Percentiles rank a stretch among this genome's conserved stretches.
Conservation (phyloP, 257 asterid genomes). For the Oldenlandia corymbosa region DNA sequence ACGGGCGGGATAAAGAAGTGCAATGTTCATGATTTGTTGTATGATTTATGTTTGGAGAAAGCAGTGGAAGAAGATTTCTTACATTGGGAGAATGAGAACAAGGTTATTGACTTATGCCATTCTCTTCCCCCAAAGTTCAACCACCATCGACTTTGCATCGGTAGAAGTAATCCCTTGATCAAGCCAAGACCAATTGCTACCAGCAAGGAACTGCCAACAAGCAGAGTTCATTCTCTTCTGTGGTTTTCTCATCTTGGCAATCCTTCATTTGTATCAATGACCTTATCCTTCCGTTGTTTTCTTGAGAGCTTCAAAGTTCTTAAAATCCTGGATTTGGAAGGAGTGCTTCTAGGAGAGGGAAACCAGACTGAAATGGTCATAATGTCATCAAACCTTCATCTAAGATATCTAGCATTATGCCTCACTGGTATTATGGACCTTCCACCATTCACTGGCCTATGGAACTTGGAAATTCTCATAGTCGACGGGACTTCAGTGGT, state of each 20-base stretch:
- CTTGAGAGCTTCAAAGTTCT: not conserved
- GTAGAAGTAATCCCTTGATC: not conserved
- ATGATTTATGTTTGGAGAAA: not conserved
- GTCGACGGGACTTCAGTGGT: no score
- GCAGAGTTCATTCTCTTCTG: not conserved
- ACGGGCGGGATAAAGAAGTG: constrained; percentile 1
- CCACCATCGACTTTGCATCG: not conserved
- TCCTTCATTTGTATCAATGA: not conserved
- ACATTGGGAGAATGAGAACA: not conserved
- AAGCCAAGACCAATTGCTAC: not conserved
- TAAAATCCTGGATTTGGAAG: constrained; percentile 4
- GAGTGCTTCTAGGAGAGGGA: not conserved
- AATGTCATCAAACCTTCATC: not conserved
- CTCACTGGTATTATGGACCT: not conserved
- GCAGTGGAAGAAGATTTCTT: not conserved
- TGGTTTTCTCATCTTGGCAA: not conserved
- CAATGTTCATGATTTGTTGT: not conserved
- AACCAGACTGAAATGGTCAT: not conserved
- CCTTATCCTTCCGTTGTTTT: not conserved
- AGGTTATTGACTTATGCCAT: not conserved
- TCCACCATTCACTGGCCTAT: not conserved
- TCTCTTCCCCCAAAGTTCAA: not conserved
- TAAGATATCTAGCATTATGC: not conserved
- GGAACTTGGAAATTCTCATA: constrained; percentile 3
- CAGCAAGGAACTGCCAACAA: not conserved